phyloP scores from a whole-genome alignment of 2,329 filamentous ascomycete species.

The Taxawa tesnikishii region DNA sequence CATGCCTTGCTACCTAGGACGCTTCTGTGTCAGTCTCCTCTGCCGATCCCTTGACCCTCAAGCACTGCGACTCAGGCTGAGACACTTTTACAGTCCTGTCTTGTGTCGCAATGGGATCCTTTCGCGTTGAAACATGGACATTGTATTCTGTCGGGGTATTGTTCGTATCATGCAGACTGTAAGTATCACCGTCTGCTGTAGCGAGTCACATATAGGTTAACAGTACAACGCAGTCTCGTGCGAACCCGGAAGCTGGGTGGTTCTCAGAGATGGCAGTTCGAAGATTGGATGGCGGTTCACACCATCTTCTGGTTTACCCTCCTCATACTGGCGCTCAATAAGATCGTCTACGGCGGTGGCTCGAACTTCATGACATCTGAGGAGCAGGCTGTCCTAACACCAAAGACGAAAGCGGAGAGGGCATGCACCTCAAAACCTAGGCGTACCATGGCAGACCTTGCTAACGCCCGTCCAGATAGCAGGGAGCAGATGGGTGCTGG shows the following conservation, averaged over 20 bases:
- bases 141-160: conserved; percentile 5
- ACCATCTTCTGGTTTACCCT: conserved; percentile 35
- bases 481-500: conserved; percentile 51
- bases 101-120: background rate
- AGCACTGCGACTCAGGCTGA: background rate
- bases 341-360: conserved; percentile 39
- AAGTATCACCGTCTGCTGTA: background rate
- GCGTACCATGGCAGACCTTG: background rate
- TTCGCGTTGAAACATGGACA: conserved; percentile 7
- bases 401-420: conserved; percentile 24
- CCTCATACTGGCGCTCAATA: conserved; percentile 41
- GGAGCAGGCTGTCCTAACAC: conserved; percentile 33
- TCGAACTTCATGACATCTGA: conserved; percentile 47
- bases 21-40: background rate
- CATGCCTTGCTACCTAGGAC: background rate
- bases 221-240: background rate
- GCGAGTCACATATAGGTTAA: background rate
- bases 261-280: conserved; percentile 1
- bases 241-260: conserved; percentile 1
- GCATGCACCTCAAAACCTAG: background rate
- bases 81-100: no score
- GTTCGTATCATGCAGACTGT: conserved; percentile 5
- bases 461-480: conserved; percentile 20
- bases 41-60: background rate
- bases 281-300: conserved; percentile 8